Evolutionary conservation across 164 flowering plant species (phyloP).

Genomic region (Magnolia officinalis): DNA sequence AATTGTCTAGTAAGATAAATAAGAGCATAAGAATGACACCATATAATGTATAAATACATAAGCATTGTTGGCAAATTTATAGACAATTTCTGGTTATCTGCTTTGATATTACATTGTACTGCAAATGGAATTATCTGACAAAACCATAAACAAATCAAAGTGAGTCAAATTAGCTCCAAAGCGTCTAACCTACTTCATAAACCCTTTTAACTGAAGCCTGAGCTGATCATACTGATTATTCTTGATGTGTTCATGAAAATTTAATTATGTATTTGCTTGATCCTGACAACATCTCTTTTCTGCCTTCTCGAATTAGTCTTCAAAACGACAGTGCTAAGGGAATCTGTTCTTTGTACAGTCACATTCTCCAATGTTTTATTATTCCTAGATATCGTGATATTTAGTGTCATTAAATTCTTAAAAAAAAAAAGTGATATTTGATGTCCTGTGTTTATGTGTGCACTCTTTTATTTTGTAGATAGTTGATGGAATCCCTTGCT

Average conservation of each 20-base stretch:
- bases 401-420: too few relatives aligned
- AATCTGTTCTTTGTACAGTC: neutral
- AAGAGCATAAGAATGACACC: too few relatives aligned
- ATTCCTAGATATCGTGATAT: neutral
- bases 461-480: conserved; percentile 29
- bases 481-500: conserved; percentile 70
- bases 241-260: neutral
- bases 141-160: too few relatives aligned
- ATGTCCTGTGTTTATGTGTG: neutral
- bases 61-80: too few relatives aligned
- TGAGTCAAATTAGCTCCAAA: too few relatives aligned
- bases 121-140: too few relatives aligned
- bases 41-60: too few relatives aligned
- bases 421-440: neutral
- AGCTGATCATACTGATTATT: neutral
- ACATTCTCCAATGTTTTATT: neutral
- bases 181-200: too few relatives aligned
- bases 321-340: neutral
- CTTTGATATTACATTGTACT: too few relatives aligned
- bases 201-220: neutral
- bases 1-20: too few relatives aligned
- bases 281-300: neutral
- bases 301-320: neutral
- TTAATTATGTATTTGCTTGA: neutral
- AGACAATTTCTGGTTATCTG: too few relatives aligned